Evolutionary conservation across 495 filamentous ascomycete species (phyloP).

Genomic region (Venustampulla echinocandica): DNA sequence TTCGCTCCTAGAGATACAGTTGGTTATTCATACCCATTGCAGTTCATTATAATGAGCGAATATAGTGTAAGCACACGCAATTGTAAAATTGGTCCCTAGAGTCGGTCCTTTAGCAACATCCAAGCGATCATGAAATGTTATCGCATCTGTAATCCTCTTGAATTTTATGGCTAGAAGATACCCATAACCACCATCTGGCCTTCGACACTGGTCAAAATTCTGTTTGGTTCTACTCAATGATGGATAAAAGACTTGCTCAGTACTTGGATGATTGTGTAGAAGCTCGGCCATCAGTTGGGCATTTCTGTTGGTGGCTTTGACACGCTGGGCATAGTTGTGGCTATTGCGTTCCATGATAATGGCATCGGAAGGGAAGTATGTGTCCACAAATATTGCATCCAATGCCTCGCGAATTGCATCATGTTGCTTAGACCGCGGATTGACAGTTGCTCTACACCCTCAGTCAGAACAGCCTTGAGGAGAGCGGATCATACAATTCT

Average conservation of each 20-base stretch:
- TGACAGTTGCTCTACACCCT: neutral
- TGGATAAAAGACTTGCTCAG: neutral
- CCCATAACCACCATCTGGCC: slow-evolving; percentile 71
- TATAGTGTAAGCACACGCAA: slow-evolving; percentile 78
- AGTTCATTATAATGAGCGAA: slow-evolving; percentile 84
- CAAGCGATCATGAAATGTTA: slow-evolving; percentile 72
- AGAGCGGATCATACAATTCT: slow-evolving; percentile 3
- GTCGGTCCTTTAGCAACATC: slow-evolving; percentile 85
- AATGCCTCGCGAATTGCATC: slow-evolving; percentile 49
- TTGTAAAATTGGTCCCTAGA: slow-evolving; percentile 87
- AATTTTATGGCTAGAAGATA: slow-evolving; percentile 78
- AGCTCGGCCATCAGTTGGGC: neutral
- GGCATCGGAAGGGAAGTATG: slow-evolving; percentile 79
- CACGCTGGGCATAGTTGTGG: neutral
- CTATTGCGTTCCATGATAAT: slow-evolving; percentile 74
- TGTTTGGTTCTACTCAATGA: slow-evolving; percentile 59
- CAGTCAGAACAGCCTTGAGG: neutral
- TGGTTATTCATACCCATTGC: slow-evolving; percentile 56
- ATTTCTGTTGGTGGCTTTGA: neutral
- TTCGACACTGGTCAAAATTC: slow-evolving; percentile 75
- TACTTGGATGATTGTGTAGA: neutral
- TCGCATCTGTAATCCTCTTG: slow-evolving; percentile 52
- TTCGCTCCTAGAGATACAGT: neutral
- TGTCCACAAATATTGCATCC: slow-evolving; percentile 65
- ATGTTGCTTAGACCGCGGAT: slow-evolving; percentile 63